These are phyloP conservation scores for Zoysia matrella DNA, from an alignment of 202 grass and related monocot species.

Conservation along the genomic window DNA sequence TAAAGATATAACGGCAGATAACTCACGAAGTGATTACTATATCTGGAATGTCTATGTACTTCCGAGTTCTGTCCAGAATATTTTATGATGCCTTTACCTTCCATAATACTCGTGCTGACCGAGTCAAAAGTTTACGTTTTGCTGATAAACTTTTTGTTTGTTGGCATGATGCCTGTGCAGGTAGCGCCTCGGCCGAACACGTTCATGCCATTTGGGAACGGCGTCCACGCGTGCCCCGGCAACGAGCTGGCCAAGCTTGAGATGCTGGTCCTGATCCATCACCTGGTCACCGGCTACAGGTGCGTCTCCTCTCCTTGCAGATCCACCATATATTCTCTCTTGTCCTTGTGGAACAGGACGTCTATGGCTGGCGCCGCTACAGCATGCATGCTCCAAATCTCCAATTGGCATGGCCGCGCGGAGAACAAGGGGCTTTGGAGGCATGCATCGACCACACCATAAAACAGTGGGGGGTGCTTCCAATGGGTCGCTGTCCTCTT, in stretches of 20 bases:
- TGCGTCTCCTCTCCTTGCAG: constrained; percentile 17
- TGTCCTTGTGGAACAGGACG: constrained; percentile 24
- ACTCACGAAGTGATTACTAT: too few species aligned
- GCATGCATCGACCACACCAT: constrained; percentile 17
- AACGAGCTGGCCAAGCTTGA: too few species aligned
- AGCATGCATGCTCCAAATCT: constrained; percentile 32
- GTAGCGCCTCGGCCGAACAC: constrained; percentile 55
- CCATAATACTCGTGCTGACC: too few species aligned
- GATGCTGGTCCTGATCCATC: too few species aligned
- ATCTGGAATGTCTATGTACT: too few species aligned
- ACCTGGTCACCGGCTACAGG: constrained; percentile 42
- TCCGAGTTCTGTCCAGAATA: too few species aligned
- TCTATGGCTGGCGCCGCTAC: constrained; percentile 20
- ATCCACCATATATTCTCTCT: constrained; percentile 29
- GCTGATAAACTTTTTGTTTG: too few species aligned
- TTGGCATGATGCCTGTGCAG: constrained; percentile 34
- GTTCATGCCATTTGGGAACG: too few species aligned
- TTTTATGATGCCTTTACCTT: neutral
- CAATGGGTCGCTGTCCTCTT: neutral
- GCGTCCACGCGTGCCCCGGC: too few species aligned
- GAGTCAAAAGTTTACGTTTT: too few species aligned
- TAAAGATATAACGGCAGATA: too few species aligned
- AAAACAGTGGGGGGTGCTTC: neutral
- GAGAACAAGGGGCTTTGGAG: too few species aligned
- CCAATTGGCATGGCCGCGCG: neutral